These are phyloP conservation scores for Aspergillus viridinutans DNA, from an alignment of 2,329 filamentous ascomycete species.

Conservation along the genomic window DNA sequence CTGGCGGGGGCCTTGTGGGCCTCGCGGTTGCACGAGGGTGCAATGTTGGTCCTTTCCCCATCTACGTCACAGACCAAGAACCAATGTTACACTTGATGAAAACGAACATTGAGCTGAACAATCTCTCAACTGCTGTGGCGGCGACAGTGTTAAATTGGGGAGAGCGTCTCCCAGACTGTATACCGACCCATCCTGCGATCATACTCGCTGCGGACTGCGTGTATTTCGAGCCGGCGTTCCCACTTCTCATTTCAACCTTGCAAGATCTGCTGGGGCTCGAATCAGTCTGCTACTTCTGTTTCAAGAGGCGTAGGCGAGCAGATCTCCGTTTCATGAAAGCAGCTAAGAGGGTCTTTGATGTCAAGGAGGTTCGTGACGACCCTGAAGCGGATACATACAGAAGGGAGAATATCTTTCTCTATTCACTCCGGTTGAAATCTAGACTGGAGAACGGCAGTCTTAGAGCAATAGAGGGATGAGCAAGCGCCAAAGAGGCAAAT, in stretches of 20 bases:
- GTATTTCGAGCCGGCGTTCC: constrained; percentile 95
- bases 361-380: constrained; percentile 60
- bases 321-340: constrained; percentile 71
- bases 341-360: constrained; percentile 62
- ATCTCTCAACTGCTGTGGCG: constrained; percentile 58
- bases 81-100: constrained; percentile 84
- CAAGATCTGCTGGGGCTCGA: constrained; percentile 63
- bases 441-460: background rate
- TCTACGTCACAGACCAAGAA: constrained; percentile 81
- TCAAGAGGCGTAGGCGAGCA: constrained; percentile 84
- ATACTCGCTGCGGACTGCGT: constrained; percentile 96
- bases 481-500: background rate
- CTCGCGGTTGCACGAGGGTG: constrained; percentile 58
- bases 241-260: constrained; percentile 75
- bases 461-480: background rate
- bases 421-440: constrained; percentile 29
- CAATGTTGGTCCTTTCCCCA: constrained; percentile 46
- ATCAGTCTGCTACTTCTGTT: constrained; percentile 80
- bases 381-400: constrained; percentile 30
- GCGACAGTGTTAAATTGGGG: constrained; percentile 78
- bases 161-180: constrained; percentile 35
- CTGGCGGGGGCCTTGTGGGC: constrained; percentile 82
- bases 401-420: constrained; percentile 39
- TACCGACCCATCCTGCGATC: constrained; percentile 60
- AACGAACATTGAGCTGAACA: constrained; percentile 80